phyloP scores from a whole-genome alignment of 495 filamentous ascomycete species.

The Rhypophila decipiens region DNA sequence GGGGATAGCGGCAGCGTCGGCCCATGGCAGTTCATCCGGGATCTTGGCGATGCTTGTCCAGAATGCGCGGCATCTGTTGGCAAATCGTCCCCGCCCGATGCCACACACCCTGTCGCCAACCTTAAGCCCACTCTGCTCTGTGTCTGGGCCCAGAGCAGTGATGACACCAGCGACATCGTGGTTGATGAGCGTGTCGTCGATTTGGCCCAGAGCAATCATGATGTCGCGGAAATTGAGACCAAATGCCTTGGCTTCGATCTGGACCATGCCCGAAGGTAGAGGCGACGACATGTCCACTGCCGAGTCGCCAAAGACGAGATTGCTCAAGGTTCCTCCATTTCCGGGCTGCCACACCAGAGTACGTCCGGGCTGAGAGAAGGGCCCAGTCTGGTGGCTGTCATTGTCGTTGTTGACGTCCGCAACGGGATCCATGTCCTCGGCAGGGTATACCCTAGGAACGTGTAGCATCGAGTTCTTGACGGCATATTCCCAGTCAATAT shows the following conservation, averaged over 20 bases:
- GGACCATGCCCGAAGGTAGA: not conserved
- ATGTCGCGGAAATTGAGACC: slow-evolving; percentile 1
- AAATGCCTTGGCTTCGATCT: not conserved
- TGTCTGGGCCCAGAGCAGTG: not conserved
- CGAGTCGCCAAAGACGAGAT: not conserved
- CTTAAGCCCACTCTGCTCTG: not conserved
- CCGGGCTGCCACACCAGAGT: not conserved
- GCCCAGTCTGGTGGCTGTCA: not conserved
- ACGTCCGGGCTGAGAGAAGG: not conserved
- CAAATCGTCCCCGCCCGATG: not conserved
- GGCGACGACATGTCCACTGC: not conserved
- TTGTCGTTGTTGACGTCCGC: not conserved
- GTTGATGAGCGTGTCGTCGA: not conserved
- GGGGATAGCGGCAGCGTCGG: not conserved
- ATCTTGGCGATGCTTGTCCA: not conserved
- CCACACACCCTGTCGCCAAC: not conserved
- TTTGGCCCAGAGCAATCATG: not conserved
- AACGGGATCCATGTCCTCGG: not conserved
- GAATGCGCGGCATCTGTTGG: not conserved
- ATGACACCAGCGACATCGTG: not conserved
- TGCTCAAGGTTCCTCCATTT: not conserved
- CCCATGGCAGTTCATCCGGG: not conserved
- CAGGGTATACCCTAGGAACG: not conserved
- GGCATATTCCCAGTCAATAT: slow-evolving; percentile 15
- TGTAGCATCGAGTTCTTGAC: slow-evolving; percentile 4